phyloP scores from a whole-genome alignment of 768 basidiomycete genomes.

The Sporobolomyces pararoseus region DNA sequence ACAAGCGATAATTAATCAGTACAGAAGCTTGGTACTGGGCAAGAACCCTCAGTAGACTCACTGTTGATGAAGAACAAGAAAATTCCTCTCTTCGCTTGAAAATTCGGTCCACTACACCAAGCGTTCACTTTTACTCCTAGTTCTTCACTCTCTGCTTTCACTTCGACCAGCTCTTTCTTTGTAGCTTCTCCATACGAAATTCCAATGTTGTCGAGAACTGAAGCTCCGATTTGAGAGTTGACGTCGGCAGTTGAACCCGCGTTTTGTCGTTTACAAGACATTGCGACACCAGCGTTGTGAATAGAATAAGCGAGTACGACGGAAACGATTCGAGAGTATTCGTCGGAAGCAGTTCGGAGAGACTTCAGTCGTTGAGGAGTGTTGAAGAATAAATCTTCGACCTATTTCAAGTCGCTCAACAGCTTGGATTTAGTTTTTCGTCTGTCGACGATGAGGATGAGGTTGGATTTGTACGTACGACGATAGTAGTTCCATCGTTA shows the following conservation, averaged over 20 bases:
- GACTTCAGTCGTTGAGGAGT: conserved; percentile 81
- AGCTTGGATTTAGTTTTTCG: too few species aligned
- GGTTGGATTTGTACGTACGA: conserved; percentile 55
- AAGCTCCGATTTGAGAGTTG: conserved; percentile 54
- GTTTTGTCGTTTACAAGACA: conserved; percentile 82
- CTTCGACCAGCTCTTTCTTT: conserved; percentile 64
- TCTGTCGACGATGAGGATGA: too few species aligned
- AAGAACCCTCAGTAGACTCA: conserved; percentile 51
- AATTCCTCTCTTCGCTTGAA: conserved; percentile 77
- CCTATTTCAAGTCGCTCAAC: conserved; percentile 58
- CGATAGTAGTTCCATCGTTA: conserved; percentile 87
- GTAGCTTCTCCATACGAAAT: conserved; percentile 75
- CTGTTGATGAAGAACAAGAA: conserved; percentile 94
- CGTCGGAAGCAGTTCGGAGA: conserved; percentile 77
- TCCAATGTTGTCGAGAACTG: conserved; percentile 66
- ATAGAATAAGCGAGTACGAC: conserved; percentile 89
- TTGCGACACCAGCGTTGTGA: conserved; percentile 83
- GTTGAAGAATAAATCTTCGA: conserved; percentile 93
- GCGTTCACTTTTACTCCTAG: conserved; percentile 69
- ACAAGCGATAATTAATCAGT: background rate
- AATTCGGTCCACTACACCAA: conserved; percentile 79
- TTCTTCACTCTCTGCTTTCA: conserved; percentile 49
- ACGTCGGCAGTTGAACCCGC: conserved; percentile 31
- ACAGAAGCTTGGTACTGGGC: too few species aligned
- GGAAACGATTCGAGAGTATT: conserved; percentile 84